Evolutionary conservation across 108 stramenopile species (phyloP), one percentile per base, ranked within the genome.

Genomic region (Discostella pseudostelligera): DNA sequence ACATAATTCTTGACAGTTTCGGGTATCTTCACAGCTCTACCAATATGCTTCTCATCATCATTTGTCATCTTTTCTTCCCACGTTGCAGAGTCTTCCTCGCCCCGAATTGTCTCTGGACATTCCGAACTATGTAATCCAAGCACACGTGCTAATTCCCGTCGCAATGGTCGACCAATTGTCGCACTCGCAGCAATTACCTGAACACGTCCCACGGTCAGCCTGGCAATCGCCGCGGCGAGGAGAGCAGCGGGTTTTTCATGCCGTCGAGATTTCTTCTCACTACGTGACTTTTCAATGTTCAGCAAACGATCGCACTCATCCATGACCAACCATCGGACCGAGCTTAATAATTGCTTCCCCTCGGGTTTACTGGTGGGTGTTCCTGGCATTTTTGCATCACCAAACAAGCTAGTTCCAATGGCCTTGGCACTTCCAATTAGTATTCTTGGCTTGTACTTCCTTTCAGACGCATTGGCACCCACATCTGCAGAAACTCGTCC

Each of bases 171-270:
- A 16, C 97, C 97, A 29, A 98, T 94, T 0, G 97, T 98, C 6
- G 97, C 96, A 69, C 93, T 95, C 10, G 90, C 94, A 9, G 89
- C 92, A 21, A 96, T 81, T 24, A 96, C 74, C 76, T 96, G 92
- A 0, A 68, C 81, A 28, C 74, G 65, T 16, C 92, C 91, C 42
- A 87, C 59, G 1, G 89, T 89, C 19, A 78, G 43, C 22, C 87
- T 74, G 13, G 90, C 83, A 22, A 88, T 76, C 2, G 90, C 84
- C 17, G 90, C 81, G 3, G 88, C 72, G 22, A 95, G 69, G 10
- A 95, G 63, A 7, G 91, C 91, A 3, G 94, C 94, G 9, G 91
- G 89, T 59, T 91, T 92, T 65, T 95, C 94, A 69, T 95, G 93
- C 53, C 51, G 59, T 57, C 45, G 62, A 28, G 54, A 45, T 51